Base-by-base conservation (phyloP, 768 basidiomycete genomes). In the Mycena filopes region DNA sequence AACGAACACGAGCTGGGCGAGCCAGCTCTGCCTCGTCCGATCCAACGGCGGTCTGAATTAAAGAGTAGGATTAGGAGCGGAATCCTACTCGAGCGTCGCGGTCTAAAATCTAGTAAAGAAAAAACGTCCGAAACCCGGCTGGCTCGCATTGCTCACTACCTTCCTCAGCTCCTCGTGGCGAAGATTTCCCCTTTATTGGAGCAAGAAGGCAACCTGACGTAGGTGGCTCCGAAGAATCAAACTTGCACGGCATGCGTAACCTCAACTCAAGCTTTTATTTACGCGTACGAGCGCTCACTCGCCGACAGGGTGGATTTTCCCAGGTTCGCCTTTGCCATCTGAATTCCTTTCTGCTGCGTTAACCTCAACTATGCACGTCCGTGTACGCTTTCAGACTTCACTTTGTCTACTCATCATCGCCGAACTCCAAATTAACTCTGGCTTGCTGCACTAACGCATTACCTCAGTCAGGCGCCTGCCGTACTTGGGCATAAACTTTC, bases 181-280 rank as follows among this genome's bases (percentile, higher is more conserved):
- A 20, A 20, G 23, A 21, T n/a, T 28, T 18, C 29, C n/a, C 21
- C 20, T 15, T 36, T 21, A 47, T 46, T n/a, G n/a, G n/a, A n/a
- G 28, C 55, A 11, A 57, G 42, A 41, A 42, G 45, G 4, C 28
- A 51, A 42, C 20, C 20, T 51, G 33, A 21, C 23, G 50, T n/a
- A n/a, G n/a, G n/a, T 45, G 29, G 26, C n/a, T 61, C 60, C n/a
- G 36, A 45, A 38, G 9, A 11, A 20, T 36, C 29, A 51, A 28
- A 33, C 12, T 53, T 21, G 42, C 45, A 55, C 25, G 60, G 31
- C 48, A 62, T 48, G 43, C 51, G 54, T 45, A 62, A 62, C 50
- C 51, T 53, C 36, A 33, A 29, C 53, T 15, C 36, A 41, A 55
- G 51, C 51, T 47, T 41, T 29, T 20, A 12, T 49, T 48, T 28